Base-by-base conservation (phyloP, 1,139 yeast species). In the Kazachstania sp. region DNA sequence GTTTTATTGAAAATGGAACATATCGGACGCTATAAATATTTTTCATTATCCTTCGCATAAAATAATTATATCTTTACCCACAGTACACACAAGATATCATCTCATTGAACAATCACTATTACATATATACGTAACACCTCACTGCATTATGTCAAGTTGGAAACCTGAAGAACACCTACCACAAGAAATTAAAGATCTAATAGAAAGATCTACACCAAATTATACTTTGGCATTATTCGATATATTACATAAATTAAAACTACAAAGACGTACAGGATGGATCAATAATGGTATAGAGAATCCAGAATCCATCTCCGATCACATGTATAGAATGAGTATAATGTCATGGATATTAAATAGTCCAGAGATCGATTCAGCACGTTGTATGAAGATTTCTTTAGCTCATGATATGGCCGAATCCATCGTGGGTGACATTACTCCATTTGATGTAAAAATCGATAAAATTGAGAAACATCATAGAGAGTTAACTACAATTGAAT, bases 401-500 rank as follows among this genome's bases (percentile, higher is more conserved):
- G 81, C 88, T 38, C 98, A 92, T 67, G 98, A 92, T 65, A 83
- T 92, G 61, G 97, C 98, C 11, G 98, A 92, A 69, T 69, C 90
- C 7, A 70, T 92, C 36, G 97, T 92, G 9, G 97, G 97, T 13
- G 98, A 92, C 64, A 87, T 92, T 49, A 88, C 96, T 1, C 98
- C 98, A 13, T 78, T 77, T 58, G 95, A 82, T 51, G 76, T 74
- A 0, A 43, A 39, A 31, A 79, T 86, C n/a, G 66, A 79, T 40
- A 83, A 83, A 60, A 70, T 67, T 34, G 84, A 79, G 57, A 92
- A 92, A 65, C 95, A 87, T 62, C 74, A 83, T 49, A 75, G 97
- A 50, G 98, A 92, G 62, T 74, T 72, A 41, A 80, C 70, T 31
- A 81, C 97, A 5, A 86, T 92, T 56, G 64, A 75, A 41, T 88